Base-by-base conservation (phyloP, 2,329 filamentous ascomycete genomes). In the Daldinia sp. region DNA sequence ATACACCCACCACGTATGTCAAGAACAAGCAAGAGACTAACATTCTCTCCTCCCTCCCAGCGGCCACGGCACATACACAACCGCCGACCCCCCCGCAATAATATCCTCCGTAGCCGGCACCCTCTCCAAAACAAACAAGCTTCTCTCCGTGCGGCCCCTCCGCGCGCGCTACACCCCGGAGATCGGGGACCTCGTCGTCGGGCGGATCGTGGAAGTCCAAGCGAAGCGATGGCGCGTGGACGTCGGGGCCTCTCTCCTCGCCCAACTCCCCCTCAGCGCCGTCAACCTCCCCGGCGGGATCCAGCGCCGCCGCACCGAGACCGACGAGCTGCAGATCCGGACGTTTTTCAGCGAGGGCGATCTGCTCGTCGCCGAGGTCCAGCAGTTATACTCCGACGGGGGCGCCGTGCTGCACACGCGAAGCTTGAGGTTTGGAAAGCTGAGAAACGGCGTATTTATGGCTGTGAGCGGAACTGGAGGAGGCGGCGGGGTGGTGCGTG, bases 261-360 rank as follows among this genome's bases (percentile, higher is more conserved):
- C 95, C 3, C 86, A 89, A 47, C 84, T 99, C 8, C 92, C 93
- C 15, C 87, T 99, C 41, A 92, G 88, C 55, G 90, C 91, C 64
- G 98, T 99, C 79, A 99, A 99, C 76, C 82, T 99, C 2, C 95
- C 95, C 0, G 95, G 95, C 58, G 95, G 95, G 30, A 96, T 97
- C 68, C 83, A 97, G 72, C 87, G 95, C 61, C 91, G 94, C 75
- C 85, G 95, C 68, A 99, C 95, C 25, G 94, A 94, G 73, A 96
- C 95, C 13, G 95, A 99, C 77, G 95, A 98, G 81, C 84, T 99
- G 72, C 95, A 98, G 79, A 98, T 99, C 78, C 88, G 95, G 51
- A 92, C 89, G n/a, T 99, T 97, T 79, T 98, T 99, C 80, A 89
- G 90, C 56, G 95, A 99, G 78, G 95, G 95, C 10, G 95, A 99